These are phyloP conservation scores for Beauveria sp. DNA, from an alignment of 2,329 filamentous ascomycete genomes.

Conservation along the genomic window DNA sequence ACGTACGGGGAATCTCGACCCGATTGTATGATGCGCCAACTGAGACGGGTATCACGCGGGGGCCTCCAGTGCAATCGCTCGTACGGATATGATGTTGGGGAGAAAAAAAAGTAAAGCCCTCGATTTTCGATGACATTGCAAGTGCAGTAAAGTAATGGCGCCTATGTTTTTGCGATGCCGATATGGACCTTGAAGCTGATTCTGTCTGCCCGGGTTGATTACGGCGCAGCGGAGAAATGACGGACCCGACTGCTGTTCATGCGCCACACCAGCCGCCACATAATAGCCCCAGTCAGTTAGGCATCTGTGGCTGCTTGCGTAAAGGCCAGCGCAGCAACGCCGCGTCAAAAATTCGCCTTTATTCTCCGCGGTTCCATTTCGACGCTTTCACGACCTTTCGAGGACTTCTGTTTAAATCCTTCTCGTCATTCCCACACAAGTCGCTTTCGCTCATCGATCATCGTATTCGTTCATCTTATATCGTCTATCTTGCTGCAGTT, in stretches of 20 bases:
- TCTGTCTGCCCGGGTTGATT: not conserved
- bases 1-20: slow-evolving; percentile 31
- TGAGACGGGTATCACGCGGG: too few relatives aligned
- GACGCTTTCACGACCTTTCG: not conserved
- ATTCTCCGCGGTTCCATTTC: slow-evolving; percentile 8
- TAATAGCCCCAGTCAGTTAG: not conserved
- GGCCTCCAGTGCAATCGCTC: too few relatives aligned
- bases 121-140: too few relatives aligned
- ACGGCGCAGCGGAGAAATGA: not conserved
- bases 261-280: not conserved
- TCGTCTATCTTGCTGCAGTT: not conserved
- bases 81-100: too few relatives aligned
- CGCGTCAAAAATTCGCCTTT: slow-evolving; percentile 10
- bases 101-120: too few relatives aligned
- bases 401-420: not conserved
- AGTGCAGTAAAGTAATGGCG: too few relatives aligned
- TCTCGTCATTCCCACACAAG: not conserved
- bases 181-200: not conserved
- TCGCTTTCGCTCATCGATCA: not conserved
- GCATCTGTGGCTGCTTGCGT: slow-evolving; percentile 2
- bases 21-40: slow-evolving; percentile 19
- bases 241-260: not conserved
- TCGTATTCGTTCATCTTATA: not conserved
- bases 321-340: slow-evolving; percentile 10
- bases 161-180: not conserved